Base-by-base conservation (phyloP, 2,329 filamentous ascomycete genomes). In the Orbilia javanica region DNA sequence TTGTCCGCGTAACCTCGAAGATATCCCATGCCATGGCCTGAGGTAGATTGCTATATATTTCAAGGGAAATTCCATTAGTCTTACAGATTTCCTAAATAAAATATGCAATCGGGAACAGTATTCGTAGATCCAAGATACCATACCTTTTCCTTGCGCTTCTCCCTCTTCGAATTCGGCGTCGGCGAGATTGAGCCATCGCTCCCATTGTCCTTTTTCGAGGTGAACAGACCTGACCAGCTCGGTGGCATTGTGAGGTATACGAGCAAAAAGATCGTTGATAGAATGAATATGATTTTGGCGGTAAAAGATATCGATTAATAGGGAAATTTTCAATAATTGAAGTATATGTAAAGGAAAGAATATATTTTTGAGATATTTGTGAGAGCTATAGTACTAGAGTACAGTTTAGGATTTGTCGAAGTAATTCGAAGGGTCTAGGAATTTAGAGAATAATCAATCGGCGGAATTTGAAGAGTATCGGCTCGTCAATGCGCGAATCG, bases 101-200 rank as follows among this genome's bases (percentile, higher is more conserved):
- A 3, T 39, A 15, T 15, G 2, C 1, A 15, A 39, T 3, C 7
- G 34, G 36, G 11, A n/a, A n/a, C n/a, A n/a, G n/a, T n/a, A n/a
- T n/a, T 39, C 1, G 36, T 27, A 42, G 39, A 25, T 50, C 1
- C 13, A 27, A 22, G 11, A 46, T 34, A 34, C 5, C 20, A 34
- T 69, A 76, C 72, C 64, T 69, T 73, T 27, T 60, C 48, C 11
- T 39, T 64, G 25, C 36, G 39, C 60, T 52, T 64, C 20, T 36
- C 52, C 22, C 27, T 39, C 48, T 25, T 50, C 2, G 57, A 53
- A 4, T 15, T 25, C 10, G 57, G 64, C 6, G 65, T 34, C 44
- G 72, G 72, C 11, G 72, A 76, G 10, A 42, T 76, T 15, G 72
- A 69, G 42, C 65, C 55, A 15, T 76, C 72, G 29, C 70, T 74